Evolutionary conservation across 2,329 filamentous ascomycete genomes (phyloP), one percentile per base, ranked within the genome.

Genomic region (Coniochaeta prunicola): DNA sequence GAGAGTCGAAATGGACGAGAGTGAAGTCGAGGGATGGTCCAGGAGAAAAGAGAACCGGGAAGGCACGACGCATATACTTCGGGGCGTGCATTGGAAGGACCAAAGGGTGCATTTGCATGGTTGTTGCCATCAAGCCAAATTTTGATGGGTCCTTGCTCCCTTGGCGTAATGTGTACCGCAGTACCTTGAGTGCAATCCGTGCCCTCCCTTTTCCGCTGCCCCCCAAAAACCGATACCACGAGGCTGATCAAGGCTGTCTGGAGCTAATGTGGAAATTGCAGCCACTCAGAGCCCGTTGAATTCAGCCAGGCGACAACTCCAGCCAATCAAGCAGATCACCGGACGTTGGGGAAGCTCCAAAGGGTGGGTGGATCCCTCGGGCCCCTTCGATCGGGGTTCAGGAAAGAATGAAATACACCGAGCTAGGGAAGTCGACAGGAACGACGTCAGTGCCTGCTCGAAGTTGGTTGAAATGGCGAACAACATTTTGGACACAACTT

Each of bases 341-440:
- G 64, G 64, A 61, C 64, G 66, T 68, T 68, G 66, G 66, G 66
- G 66, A 63, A 65, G 61, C 59, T 62, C 60, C 57, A 45, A 53
- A 57, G 55, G 28, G 48, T 30, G 42, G 21, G 42, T 53, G 38
- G 33, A 53, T 15, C 53, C 4, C 38, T 36, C 28, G 26, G 34
- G 53, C 36, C 33, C 28, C 56, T 17, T 48, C 1, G 19, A 5
- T 50, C 45, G 45, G 45, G 21, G 21, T 26, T 50, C 45, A 30
- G 45, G 45, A 30, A 50, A 50, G 45, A 17, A 6, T 50, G 13
- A 21, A 50, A 50, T 30, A 17, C 45, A 26, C 45, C 45, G 45
- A 50, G 45, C 26, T 30, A 50, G 30, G 45, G 12, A 45, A 50
- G 13, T n/a, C n/a, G n/a, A n/a, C n/a, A n/a, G n/a, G 24, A 24